Conservation (phyloP, 805 yeast genomes). For the Nakazawaea ernobii region DNA sequence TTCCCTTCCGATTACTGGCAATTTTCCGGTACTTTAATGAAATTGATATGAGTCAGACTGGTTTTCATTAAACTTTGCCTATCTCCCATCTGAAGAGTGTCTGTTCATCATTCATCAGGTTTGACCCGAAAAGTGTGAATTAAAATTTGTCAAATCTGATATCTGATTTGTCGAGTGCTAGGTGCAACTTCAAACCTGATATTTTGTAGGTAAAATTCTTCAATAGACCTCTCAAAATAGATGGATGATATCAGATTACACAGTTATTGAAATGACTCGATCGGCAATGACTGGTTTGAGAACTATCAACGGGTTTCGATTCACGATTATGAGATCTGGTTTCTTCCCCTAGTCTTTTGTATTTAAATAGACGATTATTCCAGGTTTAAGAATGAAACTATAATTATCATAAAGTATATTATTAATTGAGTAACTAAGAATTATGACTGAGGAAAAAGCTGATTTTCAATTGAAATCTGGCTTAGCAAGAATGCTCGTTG, state of each 20-base stretch:
- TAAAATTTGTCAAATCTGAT: neutral
- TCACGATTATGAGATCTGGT: no score
- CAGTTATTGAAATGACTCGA: no score
- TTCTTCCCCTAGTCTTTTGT: no score
- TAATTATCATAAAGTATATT: no score
- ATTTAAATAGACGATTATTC: no score
- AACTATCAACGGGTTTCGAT: no score
- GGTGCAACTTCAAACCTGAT: neutral
- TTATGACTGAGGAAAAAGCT: conserved; percentile 12
- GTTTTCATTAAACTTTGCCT: neutral
- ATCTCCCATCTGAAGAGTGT: neutral
- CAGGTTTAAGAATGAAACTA: no score
- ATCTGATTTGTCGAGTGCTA: neutral
- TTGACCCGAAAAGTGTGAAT: no score
- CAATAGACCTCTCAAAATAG: neutral
- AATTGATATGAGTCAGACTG: neutral
- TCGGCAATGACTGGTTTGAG: no score
- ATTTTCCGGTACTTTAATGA: no score
- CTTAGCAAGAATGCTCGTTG: conserved; percentile 81
- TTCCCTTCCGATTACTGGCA: no score
- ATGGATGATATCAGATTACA: neutral
- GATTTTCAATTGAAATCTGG: conserved; percentile 63
- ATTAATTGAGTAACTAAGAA: neutral
- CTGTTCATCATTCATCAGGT: neutral
- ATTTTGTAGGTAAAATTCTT: neutral